Evolutionary conservation across 192 early-diverging fungal species (phyloP).

Genomic region (Obelidium mucronatum): DNA sequence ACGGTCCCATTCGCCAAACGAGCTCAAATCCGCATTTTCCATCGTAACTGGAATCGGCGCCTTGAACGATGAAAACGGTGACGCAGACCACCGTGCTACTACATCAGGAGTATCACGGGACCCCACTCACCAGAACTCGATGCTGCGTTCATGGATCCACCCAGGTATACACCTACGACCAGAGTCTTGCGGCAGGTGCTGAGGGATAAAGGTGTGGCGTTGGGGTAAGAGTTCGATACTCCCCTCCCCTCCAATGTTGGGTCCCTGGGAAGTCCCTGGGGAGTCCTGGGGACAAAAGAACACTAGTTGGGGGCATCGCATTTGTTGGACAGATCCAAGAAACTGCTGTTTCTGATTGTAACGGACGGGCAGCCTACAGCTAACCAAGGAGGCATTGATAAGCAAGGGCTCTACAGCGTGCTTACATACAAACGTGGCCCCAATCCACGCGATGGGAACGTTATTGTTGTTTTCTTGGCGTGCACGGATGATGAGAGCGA

Average conservation of each 20-base stretch:
- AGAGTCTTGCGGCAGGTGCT: not conserved
- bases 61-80: not conserved
- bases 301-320: too few species aligned
- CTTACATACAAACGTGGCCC: not conserved
- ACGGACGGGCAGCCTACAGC: not conserved
- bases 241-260: too few species aligned
- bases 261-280: too few species aligned
- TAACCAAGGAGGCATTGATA: not conserved
- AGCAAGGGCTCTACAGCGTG: not conserved
- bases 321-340: not conserved
- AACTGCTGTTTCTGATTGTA: not conserved
- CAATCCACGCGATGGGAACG: not conserved
- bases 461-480: not conserved
- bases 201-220: not conserved
- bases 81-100: not conserved
- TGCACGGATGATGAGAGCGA: not conserved
- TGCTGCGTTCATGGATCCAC: not conserved
- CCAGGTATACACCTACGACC: not conserved
- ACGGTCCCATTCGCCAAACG: constrained; percentile 19
- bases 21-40: not conserved
- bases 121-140: not conserved
- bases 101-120: not conserved
- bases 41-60: not conserved
- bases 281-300: not conserved
- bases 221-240: too few species aligned